phyloP scores from a whole-genome alignment of 306 rosid species.

The Hippophae gyantsensis region DNA sequence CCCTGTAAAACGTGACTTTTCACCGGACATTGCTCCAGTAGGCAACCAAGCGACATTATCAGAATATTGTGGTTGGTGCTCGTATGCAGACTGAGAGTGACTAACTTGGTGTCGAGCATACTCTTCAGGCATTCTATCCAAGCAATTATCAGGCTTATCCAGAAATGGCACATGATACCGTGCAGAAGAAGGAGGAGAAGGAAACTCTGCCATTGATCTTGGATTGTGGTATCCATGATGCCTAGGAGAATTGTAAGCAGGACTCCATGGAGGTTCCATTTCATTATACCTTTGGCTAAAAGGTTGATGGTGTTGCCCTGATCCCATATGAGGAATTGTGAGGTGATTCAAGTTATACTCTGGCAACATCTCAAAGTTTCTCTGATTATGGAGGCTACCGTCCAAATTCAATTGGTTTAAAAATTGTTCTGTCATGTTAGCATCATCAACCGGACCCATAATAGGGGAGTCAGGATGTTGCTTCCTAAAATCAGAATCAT shows the following conservation, averaged over 20 bases:
- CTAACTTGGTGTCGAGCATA: conserved; percentile 49
- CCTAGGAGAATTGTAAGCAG: conserved; percentile 86
- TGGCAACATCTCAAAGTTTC: conserved; percentile 47
- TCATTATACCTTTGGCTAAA: conserved; percentile 65
- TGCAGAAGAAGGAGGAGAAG: conserved; percentile 73
- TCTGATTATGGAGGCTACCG: conserved; percentile 61
- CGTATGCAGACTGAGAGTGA: conserved; percentile 56
- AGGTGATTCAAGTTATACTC: conserved; percentile 58
- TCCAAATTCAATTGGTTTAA: conserved; percentile 48
- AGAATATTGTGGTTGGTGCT: conserved; percentile 70
- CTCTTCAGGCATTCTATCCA: conserved; percentile 75
- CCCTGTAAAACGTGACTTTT: conserved; percentile 64
- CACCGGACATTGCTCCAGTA: conserved; percentile 44
- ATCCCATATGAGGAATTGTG: conserved; percentile 42
- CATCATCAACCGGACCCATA: conserved; percentile 48
- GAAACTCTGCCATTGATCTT: conserved; percentile 55
- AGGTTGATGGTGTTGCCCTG: conserved; percentile 57
- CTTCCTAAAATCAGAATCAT: conserved; percentile 60
- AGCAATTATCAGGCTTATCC: conserved; percentile 52
- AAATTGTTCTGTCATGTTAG: conserved; percentile 47
- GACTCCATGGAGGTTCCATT: conserved; percentile 79
- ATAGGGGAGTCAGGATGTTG: conserved; percentile 47
- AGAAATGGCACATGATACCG: conserved; percentile 54
- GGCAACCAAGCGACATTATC: conserved; percentile 63
- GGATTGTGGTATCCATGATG: conserved; percentile 62